Evolutionary conservation across 2,329 filamentous ascomycete species (phyloP).

Genomic region (Corinectria fuckeliana): DNA sequence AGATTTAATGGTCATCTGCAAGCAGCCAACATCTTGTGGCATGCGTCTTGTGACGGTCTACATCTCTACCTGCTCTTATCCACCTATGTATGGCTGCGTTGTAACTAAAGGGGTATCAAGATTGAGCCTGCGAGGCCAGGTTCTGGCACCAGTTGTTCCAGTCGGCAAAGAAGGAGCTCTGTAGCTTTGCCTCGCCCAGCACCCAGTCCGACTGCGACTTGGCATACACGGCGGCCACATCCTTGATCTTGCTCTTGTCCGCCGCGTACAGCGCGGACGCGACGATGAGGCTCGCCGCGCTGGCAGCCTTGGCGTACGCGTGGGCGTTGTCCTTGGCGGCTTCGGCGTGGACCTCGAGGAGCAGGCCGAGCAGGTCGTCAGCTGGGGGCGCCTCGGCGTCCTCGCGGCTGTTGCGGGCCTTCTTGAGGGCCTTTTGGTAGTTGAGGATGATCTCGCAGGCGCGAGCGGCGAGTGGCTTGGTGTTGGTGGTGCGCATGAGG

Average conservation of each 20-base stretch:
- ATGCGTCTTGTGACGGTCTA: neutral
- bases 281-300: conserved; percentile 72
- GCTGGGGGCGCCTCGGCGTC: conserved; percentile 46
- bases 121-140: conserved; percentile 46
- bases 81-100: neutral
- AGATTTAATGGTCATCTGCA: conserved; percentile 44
- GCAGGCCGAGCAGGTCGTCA: conserved; percentile 61
- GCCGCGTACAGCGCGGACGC: conserved; percentile 65
- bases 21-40: conserved; percentile 17
- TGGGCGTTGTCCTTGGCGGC: conserved; percentile 69
- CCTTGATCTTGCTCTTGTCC: conserved; percentile 58
- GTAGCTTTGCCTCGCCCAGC: conserved; percentile 63
- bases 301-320: conserved; percentile 76
- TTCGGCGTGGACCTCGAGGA: conserved; percentile 73
- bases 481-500: conserved; percentile 77
- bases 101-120: conserved; percentile 28
- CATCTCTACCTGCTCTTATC: conserved; percentile 23
- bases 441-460: conserved; percentile 74
- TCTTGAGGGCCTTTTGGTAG: conserved; percentile 73
- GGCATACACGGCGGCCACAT: conserved; percentile 69
- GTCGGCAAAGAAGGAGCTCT: conserved; percentile 71
- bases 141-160: conserved; percentile 77
- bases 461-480: conserved; percentile 77
- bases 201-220: conserved; percentile 65
- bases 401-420: conserved; percentile 53